Conservation (phyloP, 495 filamentous ascomycete genomes). For the Penicillium nucicola region DNA sequence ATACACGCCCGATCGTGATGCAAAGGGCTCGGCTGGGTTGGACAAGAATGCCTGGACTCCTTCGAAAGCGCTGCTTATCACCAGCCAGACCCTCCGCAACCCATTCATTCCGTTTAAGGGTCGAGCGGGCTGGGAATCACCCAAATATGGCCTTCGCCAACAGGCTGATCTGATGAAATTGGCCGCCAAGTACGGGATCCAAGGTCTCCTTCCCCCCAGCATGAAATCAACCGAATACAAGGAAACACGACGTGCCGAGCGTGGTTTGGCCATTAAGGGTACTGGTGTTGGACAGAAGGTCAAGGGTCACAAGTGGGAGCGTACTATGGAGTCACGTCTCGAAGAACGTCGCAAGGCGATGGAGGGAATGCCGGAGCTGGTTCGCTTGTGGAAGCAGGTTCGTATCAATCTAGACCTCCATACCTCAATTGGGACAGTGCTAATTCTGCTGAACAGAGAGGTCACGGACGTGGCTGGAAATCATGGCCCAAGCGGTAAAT, state of each 20-base stretch:
- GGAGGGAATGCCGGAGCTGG: conserved; percentile 86
- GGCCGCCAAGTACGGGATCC: conserved; percentile 74
- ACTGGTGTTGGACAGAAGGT: conserved; percentile 90
- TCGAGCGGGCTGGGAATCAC: conserved; percentile 73
- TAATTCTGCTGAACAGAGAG: conserved; percentile 55
- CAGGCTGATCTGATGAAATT: conserved; percentile 93
- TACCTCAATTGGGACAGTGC: background rate
- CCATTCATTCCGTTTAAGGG: conserved; percentile 74
- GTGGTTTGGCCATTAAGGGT: conserved; percentile 77
- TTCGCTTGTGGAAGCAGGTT: conserved; percentile 92
- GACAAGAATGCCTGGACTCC: conserved; percentile 32
- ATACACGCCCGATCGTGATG: conserved; percentile 46
- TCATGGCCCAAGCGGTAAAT: conserved; percentile 70
- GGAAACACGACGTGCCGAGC: conserved; percentile 61
- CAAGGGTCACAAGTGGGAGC: conserved; percentile 92
- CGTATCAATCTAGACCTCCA: conserved; percentile 21
- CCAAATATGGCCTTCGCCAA: conserved; percentile 74
- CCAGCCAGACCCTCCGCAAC: conserved; percentile 47
- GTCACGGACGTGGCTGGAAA: conserved; percentile 85
- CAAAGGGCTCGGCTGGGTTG: conserved; percentile 37
- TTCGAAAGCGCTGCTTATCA: conserved; percentile 36
- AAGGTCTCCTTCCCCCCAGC: conserved; percentile 75
- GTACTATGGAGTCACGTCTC: conserved; percentile 76
- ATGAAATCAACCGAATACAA: conserved; percentile 72
- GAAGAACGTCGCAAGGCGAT: conserved; percentile 89